Evolutionary conservation across 768 basidiomycete genomes (phyloP).

Genomic region (Tremella yokohamensis): DNA sequence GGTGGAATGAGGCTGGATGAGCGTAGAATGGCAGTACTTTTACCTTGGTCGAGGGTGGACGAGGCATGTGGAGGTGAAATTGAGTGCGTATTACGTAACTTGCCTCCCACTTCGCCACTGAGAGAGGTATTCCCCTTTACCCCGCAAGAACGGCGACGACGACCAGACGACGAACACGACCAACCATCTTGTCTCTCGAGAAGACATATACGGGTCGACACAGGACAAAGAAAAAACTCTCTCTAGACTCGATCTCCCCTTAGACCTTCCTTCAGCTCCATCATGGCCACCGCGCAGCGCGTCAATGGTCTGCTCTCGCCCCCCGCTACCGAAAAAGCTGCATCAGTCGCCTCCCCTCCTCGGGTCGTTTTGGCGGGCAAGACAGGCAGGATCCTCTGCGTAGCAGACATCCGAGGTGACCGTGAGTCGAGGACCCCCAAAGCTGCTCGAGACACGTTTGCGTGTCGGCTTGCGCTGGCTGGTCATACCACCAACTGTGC

Average conservation of each 20-base stretch:
- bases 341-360: constrained; percentile 30
- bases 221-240: not conserved
- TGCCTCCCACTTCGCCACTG: not conserved
- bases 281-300: constrained; percentile 16
- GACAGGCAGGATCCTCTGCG: constrained; percentile 69
- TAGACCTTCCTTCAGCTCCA: not conserved
- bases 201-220: no score
- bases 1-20: not conserved
- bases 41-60: not conserved
- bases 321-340: constrained; percentile 33
- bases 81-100: not conserved
- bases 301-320: constrained; percentile 36
- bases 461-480: no score
- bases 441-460: not conserved
- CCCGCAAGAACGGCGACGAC: no score
- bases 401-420: constrained; percentile 67
- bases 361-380: constrained; percentile 38
- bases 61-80: not conserved
- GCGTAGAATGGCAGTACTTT: not conserved
- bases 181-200: no score
- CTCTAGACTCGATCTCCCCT: not conserved
- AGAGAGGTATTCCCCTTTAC: not conserved
- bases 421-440: constrained; percentile 59
- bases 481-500: no score
- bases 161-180: no score